These are phyloP conservation scores for Corylus avellana DNA, from an alignment of 306 rosid genomes.

Conservation along the genomic window DNA sequence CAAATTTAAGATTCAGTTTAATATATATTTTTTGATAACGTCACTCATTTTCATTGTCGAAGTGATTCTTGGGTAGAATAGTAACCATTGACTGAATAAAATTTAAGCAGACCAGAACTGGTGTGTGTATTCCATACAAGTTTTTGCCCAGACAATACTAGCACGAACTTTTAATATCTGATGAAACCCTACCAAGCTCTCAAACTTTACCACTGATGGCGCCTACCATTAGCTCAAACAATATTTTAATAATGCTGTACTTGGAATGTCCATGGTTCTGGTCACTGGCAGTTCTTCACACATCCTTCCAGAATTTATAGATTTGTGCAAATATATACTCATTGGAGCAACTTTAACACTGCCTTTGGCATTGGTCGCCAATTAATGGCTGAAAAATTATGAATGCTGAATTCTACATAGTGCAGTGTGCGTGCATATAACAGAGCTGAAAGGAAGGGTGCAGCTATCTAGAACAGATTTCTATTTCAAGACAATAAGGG, in stretches of 20 bases:
- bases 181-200: neutral
- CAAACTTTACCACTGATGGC: neutral
- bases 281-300: neutral
- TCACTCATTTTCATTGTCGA: neutral
- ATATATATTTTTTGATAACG: neutral
- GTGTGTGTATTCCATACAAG: neutral
- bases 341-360: neutral
- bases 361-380: neutral
- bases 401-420: neutral
- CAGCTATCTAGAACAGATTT: neutral
- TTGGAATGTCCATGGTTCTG: too few species aligned
- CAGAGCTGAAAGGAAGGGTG: neutral
- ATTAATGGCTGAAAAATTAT: neutral
- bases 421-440: neutral
- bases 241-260: neutral
- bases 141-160: neutral
- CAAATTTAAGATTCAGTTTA: neutral
- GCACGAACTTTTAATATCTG: neutral
- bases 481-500: neutral
- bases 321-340: neutral
- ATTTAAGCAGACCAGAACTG: neutral
- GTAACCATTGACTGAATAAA: neutral
- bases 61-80: neutral
- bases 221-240: neutral
- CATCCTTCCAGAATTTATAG: neutral